Conservation (phyloP, 2,329 filamentous ascomycete species). For the Didymella sp. region DNA sequence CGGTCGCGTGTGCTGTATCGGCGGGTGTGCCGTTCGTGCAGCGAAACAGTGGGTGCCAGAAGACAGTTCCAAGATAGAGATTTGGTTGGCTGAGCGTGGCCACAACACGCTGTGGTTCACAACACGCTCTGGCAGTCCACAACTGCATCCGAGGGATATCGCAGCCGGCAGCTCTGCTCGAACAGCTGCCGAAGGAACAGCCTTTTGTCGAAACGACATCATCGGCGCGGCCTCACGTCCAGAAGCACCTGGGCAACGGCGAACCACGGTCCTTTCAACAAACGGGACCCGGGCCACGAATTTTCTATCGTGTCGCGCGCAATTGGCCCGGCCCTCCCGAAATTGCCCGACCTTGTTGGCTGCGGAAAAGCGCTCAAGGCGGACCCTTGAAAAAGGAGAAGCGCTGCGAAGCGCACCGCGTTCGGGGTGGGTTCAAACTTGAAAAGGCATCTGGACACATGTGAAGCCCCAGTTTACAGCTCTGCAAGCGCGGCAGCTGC, state of each 20-base stretch:
- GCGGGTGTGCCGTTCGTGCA: constrained; percentile 11
- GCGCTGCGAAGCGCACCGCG: constrained; percentile 15
- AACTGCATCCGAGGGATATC: background rate
- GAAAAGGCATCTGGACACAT: constrained; percentile 35
- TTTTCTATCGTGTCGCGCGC: constrained; percentile 18
- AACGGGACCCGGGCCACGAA: constrained; percentile 14
- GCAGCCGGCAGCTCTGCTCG: constrained; percentile 3
- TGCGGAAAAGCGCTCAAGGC: constrained; percentile 23
- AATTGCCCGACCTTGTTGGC: constrained; percentile 27
- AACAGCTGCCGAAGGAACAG: constrained; percentile 8
- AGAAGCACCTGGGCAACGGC: constrained; percentile 22
- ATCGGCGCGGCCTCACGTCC: constrained; percentile 15
- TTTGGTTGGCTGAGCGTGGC: constrained; percentile 12
- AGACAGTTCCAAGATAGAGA: constrained; percentile 1
- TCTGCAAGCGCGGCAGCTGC: constrained; percentile 17
- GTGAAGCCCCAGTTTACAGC: constrained; percentile 29
- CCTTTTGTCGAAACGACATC: constrained; percentile 10
- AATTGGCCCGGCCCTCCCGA: constrained; percentile 27
- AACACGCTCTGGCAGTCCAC: constrained; percentile 6
- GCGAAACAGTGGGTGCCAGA: constrained; percentile 19
- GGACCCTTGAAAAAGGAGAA: constrained; percentile 21
- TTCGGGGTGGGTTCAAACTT: constrained; percentile 18
- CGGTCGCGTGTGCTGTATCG: constrained; percentile 14
- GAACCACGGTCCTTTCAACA: constrained; percentile 22
- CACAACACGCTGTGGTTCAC: background rate